Conservation (phyloP, 208 protist genomes). For the Cochliopodium minus region DNA sequence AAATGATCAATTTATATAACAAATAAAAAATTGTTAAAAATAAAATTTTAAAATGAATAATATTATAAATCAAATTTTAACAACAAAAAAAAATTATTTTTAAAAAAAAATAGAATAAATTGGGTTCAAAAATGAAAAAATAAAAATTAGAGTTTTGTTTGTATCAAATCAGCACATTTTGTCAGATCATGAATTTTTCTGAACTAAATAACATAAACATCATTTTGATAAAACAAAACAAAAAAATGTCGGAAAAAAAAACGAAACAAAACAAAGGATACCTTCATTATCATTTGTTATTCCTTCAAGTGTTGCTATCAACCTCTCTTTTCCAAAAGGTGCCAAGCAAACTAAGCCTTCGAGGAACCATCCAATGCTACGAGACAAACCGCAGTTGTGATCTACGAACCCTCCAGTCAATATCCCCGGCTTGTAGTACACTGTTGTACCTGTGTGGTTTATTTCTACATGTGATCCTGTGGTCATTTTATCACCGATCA, state of each 20-base stretch:
- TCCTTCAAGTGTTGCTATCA: background rate
- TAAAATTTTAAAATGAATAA: background rate
- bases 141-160: too few species aligned
- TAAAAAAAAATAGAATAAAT: background rate
- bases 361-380: slow-evolving; percentile 15
- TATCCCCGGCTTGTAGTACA: background rate
- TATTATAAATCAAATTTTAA: too few species aligned
- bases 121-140: too few species aligned
- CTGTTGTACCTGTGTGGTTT: background rate
- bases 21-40: too few species aligned
- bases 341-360: slow-evolving; percentile 6
- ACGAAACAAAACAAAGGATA: too few species aligned
- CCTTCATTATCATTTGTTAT: slow-evolving; percentile 16
- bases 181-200: too few species aligned
- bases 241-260: too few species aligned
- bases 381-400: background rate
- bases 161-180: too few species aligned
- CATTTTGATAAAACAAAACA: too few species aligned
- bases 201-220: background rate
- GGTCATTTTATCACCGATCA: slow-evolving; percentile 2
- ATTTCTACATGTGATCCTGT: slow-evolving; percentile 4
- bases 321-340: slow-evolving; percentile 7
- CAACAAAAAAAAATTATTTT: too few species aligned
- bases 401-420: background rate
- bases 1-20: too few species aligned